Evolutionary conservation across 495 filamentous ascomycete genomes (phyloP).

Genomic region (Xylaria curta): DNA sequence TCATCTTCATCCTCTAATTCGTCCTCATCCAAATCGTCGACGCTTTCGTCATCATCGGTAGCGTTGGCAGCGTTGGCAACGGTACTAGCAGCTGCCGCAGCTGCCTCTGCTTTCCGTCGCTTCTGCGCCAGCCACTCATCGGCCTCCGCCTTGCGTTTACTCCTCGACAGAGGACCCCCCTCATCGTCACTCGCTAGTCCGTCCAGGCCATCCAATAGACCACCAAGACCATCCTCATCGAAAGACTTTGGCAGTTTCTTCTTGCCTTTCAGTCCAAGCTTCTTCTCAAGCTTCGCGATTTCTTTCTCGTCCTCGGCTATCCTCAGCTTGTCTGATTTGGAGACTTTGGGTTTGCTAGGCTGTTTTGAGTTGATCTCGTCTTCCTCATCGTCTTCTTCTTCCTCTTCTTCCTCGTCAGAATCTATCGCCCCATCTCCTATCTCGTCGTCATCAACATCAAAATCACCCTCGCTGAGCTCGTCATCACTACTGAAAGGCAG

Average conservation of each 20-base stretch:
- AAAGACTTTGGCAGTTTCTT: conserved; percentile 77
- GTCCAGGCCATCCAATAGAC: conserved; percentile 74
- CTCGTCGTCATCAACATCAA: conserved; percentile 38
- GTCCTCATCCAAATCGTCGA: conserved; percentile 28
- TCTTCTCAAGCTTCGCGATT: conserved; percentile 87
- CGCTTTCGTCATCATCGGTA: conserved; percentile 4
- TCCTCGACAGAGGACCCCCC: conserved; percentile 59
- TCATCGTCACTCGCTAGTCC: conserved; percentile 54
- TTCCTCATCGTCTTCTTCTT: conserved; percentile 46
- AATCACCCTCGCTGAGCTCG: conserved; percentile 34
- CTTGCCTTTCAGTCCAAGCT: conserved; percentile 81
- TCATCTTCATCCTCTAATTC: conserved; percentile 41
- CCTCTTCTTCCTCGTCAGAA: conserved; percentile 29
- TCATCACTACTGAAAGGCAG: conserved; percentile 30
- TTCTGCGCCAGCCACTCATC: conserved; percentile 59
- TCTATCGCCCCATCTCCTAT: conserved; percentile 36
- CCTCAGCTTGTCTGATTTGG: conserved; percentile 67
- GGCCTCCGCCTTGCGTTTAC: conserved; percentile 69
- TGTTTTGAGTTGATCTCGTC: conserved; percentile 36
- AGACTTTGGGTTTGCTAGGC: conserved; percentile 47
- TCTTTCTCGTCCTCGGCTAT: conserved; percentile 81
- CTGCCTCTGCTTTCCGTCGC: conserved; percentile 50
- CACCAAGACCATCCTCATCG: conserved; percentile 84
- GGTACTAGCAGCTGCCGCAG: not conserved
- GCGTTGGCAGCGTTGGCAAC: not conserved